Evolutionary conservation across 306 rosid genomes (phyloP), one percentile per base, ranked within the genome.

Genomic region (Inga oerstediana): DNA sequence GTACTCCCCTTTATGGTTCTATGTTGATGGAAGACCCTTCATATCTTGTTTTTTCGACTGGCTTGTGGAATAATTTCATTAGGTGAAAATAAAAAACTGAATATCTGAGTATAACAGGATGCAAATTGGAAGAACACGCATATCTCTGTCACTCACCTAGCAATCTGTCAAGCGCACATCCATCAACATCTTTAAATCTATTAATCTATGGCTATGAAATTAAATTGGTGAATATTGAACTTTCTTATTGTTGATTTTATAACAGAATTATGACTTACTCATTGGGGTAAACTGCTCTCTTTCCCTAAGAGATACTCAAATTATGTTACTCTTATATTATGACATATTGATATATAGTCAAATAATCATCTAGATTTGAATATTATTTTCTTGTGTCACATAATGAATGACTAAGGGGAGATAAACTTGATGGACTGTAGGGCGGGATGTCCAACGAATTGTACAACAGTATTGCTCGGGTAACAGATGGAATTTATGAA

Each of bases 371-470:
- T 45, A 69, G 10, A 24, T 74, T 64, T n/a, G 80, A 64, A 78
- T 51, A 43, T 77, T 54, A 24, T 81, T 78, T 73, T 79, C 59
- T 65, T 51, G 66, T 24, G 34, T 75, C 74, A 56, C 74, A 12
- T 69, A 32, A 54, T 79, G 54, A 54, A 10, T 77, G 81, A 62
- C 83, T 88, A 78, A 88, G 75, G 43, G 43, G 79, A 72, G 27
- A 75, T 61, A 86, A 20, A 52, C 79, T 88, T 86, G 74, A 37
- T 56, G 41, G 84, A 86, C 73, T 74, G 71, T 91, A 97, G 99
- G 99, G 99, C 86, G 99, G 99, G 71, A 97, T 97, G 99, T 97
- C 99, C 81, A 97, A 94, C 79, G 99, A 97, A 87, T 78, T 97
- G 85, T 97, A 97, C 93, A 97, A 83, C 84, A 87, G 90, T 32